A percentile compares a stretch with the other conserved stretches of the same genome.
Evolutionary conservation across 176 grass and related monocot species (phyloP).

Genomic region (Oryza coarctata): DNA sequence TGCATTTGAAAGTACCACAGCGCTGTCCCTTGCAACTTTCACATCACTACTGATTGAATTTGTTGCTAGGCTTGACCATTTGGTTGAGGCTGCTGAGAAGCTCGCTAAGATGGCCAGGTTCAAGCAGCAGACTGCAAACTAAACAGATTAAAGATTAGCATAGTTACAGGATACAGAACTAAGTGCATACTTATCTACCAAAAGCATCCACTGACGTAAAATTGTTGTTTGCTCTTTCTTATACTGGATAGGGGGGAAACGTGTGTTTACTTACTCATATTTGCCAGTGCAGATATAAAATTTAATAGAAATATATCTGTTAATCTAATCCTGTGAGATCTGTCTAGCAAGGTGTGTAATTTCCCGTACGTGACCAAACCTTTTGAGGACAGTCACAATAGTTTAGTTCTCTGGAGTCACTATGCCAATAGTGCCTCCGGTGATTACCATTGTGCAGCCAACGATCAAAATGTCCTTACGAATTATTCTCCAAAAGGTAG

Average conservation of each 20-base stretch:
- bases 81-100: constrained; percentile 79
- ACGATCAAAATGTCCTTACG: not conserved
- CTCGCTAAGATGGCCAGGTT: constrained; percentile 66
- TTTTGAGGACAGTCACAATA: not conserved
- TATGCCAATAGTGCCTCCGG: not conserved
- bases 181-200: constrained; percentile 2
- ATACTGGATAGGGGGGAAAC: not conserved
- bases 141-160: constrained; percentile 35
- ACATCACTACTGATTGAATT: constrained; percentile 79
- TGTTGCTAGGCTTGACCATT: constrained; percentile 72
- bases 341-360: not conserved
- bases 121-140: constrained; percentile 53
- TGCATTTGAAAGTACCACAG: constrained; percentile 71
- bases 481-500: not conserved
- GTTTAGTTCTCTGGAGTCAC: not conserved
- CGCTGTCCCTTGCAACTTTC: constrained; percentile 64
- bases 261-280: constrained; percentile 15
- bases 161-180: constrained; percentile 12
- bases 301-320: constrained; percentile 9
- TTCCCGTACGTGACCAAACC: not conserved
- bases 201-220: not conserved
- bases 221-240: not conserved
- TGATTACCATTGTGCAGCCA: not conserved
- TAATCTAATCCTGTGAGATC: not conserved
- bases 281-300: not conserved